Percentiles rank a stretch among this genome's conserved stretches.
phyloP scores from a whole-genome alignment of 768 basidiomycete species.

The Exidia glandulosa region DNA sequence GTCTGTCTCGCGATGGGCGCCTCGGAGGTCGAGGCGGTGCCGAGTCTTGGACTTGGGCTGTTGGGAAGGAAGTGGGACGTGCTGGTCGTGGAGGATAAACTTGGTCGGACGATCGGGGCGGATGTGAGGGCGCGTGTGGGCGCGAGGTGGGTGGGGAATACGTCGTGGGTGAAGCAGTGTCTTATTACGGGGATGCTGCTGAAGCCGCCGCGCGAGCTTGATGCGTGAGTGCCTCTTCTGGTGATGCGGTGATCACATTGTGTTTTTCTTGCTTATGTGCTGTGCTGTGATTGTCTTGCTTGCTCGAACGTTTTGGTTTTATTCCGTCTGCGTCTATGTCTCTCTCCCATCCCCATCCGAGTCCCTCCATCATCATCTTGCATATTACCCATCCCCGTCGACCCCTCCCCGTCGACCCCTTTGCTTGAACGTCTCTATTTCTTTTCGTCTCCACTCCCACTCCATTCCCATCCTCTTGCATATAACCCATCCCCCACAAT shows the following conservation, averaged over 20 bases:
- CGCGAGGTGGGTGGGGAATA: constrained; percentile 31
- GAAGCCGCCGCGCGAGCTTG: not conserved
- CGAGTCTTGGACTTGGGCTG: constrained; percentile 28
- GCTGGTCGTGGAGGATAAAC: constrained; percentile 45
- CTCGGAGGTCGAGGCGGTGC: constrained; percentile 50
- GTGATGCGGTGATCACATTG: not conserved
- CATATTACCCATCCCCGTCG: too few species aligned
- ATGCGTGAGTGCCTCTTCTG: not conserved
- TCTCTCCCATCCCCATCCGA: too few species aligned
- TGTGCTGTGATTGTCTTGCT: too few species aligned
- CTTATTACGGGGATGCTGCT: constrained; percentile 43
- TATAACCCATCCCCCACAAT: too few species aligned
- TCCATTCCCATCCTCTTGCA: too few species aligned
- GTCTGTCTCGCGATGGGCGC: constrained; percentile 78
- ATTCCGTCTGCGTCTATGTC: too few species aligned
- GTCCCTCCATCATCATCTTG: too few species aligned
- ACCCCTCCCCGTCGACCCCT: too few species aligned
- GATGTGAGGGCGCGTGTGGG: constrained; percentile 12
- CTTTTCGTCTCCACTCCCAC: too few species aligned
- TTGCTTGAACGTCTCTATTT: too few species aligned
- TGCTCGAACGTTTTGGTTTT: too few species aligned
- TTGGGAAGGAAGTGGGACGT: constrained; percentile 39
- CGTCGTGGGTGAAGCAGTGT: constrained; percentile 71
- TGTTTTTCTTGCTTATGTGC: not conserved
- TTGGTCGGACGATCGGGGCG: constrained; percentile 16